phyloP scores from a whole-genome alignment of 768 basidiomycete genomes.

The Favolaschia claudopus region DNA sequence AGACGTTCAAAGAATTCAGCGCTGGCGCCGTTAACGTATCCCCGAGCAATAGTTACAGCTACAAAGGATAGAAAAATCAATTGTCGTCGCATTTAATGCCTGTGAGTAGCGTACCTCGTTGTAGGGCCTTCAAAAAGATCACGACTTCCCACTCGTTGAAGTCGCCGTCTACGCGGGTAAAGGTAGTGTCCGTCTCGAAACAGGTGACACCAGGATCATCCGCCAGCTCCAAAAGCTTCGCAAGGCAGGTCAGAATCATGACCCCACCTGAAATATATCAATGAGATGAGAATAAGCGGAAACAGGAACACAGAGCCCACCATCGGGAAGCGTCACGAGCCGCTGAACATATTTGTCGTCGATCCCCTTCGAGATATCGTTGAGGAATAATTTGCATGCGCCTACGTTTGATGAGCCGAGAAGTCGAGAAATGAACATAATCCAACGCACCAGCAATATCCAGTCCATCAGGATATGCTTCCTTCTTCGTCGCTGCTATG shows the following conservation, averaged over 20 bases:
- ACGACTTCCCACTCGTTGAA: constrained; percentile 23
- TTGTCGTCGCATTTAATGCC: neutral
- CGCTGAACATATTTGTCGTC: constrained; percentile 3
- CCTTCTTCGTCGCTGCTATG: neutral
- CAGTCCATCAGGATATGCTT: constrained; percentile 1
- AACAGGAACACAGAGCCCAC: no score
- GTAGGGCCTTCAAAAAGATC: constrained; percentile 3
- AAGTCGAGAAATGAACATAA: no score
- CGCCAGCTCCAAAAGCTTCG: constrained; percentile 10
- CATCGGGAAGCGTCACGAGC: neutral
- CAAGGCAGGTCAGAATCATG: constrained; percentile 13
- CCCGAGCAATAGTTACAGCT: constrained; percentile 13
- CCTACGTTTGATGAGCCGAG: neutral
- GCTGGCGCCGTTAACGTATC: constrained; percentile 5
- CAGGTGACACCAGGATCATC: constrained; percentile 8
- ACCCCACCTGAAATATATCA: no score
- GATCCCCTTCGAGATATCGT: neutral
- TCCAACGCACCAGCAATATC: neutral
- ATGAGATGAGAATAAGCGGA: no score
- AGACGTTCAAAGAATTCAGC: constrained; percentile 7
- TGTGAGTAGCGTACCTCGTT: neutral
- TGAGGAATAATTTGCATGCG: neutral
- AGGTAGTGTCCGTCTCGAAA: constrained; percentile 20
- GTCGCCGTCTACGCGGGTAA: neutral
- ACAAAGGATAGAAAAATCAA: neutral